Percentiles rank a stretch among this genome's conserved stretches.
These are phyloP conservation scores for Alnus glutinosa DNA, from an alignment of 306 rosid genomes.

Conservation along the genomic window DNA sequence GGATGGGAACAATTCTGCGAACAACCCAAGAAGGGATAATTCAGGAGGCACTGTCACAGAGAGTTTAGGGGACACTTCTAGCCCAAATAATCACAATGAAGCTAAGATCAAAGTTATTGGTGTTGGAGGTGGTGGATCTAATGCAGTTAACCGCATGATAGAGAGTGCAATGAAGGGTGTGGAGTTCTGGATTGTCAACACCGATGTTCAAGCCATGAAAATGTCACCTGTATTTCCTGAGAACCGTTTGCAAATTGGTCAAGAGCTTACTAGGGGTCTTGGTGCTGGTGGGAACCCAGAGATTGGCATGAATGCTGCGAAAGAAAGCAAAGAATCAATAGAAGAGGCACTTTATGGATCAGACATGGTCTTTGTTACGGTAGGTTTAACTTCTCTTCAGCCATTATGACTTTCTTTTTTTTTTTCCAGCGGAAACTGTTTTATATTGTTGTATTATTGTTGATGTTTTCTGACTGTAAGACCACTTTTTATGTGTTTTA, in stretches of 20 bases:
- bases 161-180: conserved; percentile 97
- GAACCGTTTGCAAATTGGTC: conserved; percentile 88
- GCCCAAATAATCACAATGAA: conserved; percentile 56
- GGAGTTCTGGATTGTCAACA: conserved; percentile 95
- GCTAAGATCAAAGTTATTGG: conserved; percentile 94
- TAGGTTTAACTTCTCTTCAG: conserved; percentile 45
- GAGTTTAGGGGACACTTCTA: conserved; percentile 45
- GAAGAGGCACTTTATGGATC: conserved; percentile 91
- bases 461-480: background rate
- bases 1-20: conserved; percentile 52
- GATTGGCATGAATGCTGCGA: conserved; percentile 98
- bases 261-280: conserved; percentile 96
- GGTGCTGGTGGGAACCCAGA: conserved; percentile 99
- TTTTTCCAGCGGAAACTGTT: background rate
- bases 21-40: conserved; percentile 59
- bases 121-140: conserved; percentile 97
- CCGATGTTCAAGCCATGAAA: conserved; percentile 93
- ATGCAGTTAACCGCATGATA: conserved; percentile 96
- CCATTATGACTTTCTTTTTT: conserved; percentile 29
- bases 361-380: conserved; percentile 98
- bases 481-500: background rate
- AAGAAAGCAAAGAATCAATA: conserved; percentile 82
- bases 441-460: background rate
- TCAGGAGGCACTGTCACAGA: conserved; percentile 53
- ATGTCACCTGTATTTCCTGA: conserved; percentile 87